Conservation (phyloP, 2,329 filamentous ascomycete species). For the Aspergillus alliaceus region DNA sequence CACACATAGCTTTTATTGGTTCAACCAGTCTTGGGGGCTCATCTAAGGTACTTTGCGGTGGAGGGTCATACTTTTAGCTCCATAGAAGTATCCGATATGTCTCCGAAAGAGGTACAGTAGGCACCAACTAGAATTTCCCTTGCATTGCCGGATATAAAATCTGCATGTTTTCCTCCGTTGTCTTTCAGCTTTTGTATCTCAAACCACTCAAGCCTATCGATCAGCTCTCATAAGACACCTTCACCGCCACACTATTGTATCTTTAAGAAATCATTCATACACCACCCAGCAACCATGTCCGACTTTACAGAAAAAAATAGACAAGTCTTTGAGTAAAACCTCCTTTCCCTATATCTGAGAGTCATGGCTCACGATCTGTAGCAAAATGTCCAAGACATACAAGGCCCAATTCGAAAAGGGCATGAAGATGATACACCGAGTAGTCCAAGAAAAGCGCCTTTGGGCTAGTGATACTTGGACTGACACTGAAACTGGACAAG, state of each 20-base stretch:
- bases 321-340: slow-evolving; percentile 42
- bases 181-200: not conserved
- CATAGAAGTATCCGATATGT: slow-evolving; percentile 33
- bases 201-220: not conserved
- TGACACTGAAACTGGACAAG: slow-evolving; percentile 30
- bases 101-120: slow-evolving; percentile 21
- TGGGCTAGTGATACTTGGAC: slow-evolving; percentile 64
- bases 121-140: not conserved
- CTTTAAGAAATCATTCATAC: not conserved
- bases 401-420: slow-evolving; percentile 58
- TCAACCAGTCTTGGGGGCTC: not conserved
- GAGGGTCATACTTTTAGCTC: not conserved
- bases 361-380: slow-evolving; percentile 23
- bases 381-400: slow-evolving; percentile 56
- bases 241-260: not conserved
- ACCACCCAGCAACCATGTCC: slow-evolving; percentile 23
- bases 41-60: not conserved
- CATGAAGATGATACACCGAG: slow-evolving; percentile 54
- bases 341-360: not conserved
- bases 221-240: not conserved
- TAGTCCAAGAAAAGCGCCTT: slow-evolving; percentile 54
- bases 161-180: not conserved
- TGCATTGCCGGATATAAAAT: slow-evolving; percentile 6
- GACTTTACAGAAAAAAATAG: slow-evolving; percentile 39
- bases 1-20: not conserved